phyloP scores from a whole-genome alignment of 306 rosid genomes.

The Medicago lupulina region DNA sequence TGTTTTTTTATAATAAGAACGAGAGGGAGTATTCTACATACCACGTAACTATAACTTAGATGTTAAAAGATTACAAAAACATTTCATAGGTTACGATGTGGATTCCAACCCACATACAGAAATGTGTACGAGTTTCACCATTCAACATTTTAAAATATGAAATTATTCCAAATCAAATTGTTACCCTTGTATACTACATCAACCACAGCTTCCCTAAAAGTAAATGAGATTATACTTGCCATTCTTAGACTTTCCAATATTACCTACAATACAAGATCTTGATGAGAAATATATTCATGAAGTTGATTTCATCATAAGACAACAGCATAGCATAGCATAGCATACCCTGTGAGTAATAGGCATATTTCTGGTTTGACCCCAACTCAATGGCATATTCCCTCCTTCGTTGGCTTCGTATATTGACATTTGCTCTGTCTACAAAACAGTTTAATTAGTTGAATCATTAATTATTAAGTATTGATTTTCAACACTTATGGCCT shows the following conservation, averaged over 20 bases:
- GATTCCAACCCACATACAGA: too few relatives aligned
- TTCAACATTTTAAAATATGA: background rate
- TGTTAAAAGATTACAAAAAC: too few relatives aligned
- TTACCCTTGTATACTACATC: constrained; percentile 87
- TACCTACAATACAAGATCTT: constrained; percentile 56
- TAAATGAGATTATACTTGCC: constrained; percentile 91
- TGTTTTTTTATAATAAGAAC: too few relatives aligned
- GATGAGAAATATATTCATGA: constrained; percentile 25
- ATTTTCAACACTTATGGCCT: constrained; percentile 41
- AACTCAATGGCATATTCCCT: constrained; percentile 65
- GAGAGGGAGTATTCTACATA: too few relatives aligned
- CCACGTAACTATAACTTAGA: too few relatives aligned
- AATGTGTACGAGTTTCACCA: too few relatives aligned
- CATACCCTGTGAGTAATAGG: constrained; percentile 56
- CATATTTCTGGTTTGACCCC: constrained; percentile 81
- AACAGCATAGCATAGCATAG: background rate
- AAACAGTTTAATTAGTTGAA: constrained; percentile 21
- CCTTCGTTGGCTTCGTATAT: constrained; percentile 59
- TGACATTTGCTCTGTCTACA: constrained; percentile 79
- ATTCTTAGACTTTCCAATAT: constrained; percentile 86
- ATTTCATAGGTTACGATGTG: too few relatives aligned
- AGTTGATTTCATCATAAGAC: background rate
- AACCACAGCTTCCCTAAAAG: constrained; percentile 86
- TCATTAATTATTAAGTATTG: constrained; percentile 10
- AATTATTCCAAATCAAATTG: constrained; percentile 14